A percentile compares a stretch with the other conserved stretches of the same genome.
phyloP scores from a whole-genome alignment of 2,329 filamentous ascomycete genomes.

The Cercospora citrullina region DNA sequence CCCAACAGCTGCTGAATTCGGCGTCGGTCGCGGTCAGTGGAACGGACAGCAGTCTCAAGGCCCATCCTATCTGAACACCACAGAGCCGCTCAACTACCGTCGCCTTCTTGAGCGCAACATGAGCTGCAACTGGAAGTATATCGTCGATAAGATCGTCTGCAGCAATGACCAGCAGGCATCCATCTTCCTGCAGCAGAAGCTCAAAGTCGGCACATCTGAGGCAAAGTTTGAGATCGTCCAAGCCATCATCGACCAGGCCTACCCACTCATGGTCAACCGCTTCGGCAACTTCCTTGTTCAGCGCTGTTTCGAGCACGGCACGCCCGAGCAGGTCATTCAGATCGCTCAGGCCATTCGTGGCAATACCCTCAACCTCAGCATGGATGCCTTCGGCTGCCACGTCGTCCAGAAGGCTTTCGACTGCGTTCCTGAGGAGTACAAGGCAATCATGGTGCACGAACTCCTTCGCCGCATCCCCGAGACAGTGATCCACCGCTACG shows the following conservation, averaged over 20 bases:
- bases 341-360: slow-evolving; percentile 94
- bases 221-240: slow-evolving; percentile 98
- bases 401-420: slow-evolving; percentile 99
- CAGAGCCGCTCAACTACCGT: slow-evolving; percentile 94
- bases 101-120: slow-evolving; percentile 92
- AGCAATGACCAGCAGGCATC: slow-evolving; percentile 99
- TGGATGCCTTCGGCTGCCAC: slow-evolving; percentile 98
- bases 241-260: slow-evolving; percentile 91
- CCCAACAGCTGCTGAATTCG: slow-evolving; percentile 51
- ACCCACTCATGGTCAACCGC: slow-evolving; percentile 94
- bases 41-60: slow-evolving; percentile 29
- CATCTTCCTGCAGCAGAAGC: slow-evolving; percentile 97
- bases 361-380: slow-evolving; percentile 89
- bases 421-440: slow-evolving; percentile 95
- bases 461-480: slow-evolving; percentile 92
- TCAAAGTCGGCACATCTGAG: slow-evolving; percentile 91
- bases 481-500: slow-evolving; percentile 97
- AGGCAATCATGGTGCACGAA: slow-evolving; percentile 98
- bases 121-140: slow-evolving; percentile 98
- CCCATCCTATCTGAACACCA: slow-evolving; percentile 71
- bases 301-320: slow-evolving; percentile 97
- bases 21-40: slow-evolving; percentile 40
- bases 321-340: slow-evolving; percentile 87
- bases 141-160: slow-evolving; percentile 98
- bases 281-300: slow-evolving; percentile 99